Conservation (phyloP, 1,284 basidiomycete species). For the Ceratorhiza oryzae-sativae region DNA sequence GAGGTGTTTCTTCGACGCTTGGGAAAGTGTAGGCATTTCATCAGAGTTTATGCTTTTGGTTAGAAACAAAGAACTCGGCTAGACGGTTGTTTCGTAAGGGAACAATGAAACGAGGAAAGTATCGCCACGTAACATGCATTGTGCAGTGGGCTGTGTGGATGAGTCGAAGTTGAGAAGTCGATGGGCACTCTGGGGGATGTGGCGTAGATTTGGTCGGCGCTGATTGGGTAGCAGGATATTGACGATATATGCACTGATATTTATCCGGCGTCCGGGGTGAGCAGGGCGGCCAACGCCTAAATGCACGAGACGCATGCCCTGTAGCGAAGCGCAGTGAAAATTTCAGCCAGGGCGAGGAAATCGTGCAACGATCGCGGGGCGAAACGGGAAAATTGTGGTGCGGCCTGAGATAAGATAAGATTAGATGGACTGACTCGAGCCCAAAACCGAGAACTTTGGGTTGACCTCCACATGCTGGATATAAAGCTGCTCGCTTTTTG, state of each 20-base stretch:
- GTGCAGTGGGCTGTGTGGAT: background rate
- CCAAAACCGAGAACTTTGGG: conserved; percentile 1
- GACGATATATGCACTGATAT: too few relatives aligned
- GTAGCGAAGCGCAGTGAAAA: conserved; percentile 1
- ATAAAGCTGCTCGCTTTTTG: conserved; percentile 21
- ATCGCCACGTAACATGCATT: background rate
- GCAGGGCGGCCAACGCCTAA: background rate
- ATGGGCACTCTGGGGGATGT: too few relatives aligned
- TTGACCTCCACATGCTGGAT: conserved; percentile 12
- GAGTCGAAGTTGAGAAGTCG: background rate
- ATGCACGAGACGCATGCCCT: background rate
- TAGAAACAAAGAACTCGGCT: conserved; percentile 8
- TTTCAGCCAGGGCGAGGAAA: background rate
- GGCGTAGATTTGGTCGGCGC: too few relatives aligned
- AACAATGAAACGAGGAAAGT: background rate
- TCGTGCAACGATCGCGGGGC: conserved; percentile 9
- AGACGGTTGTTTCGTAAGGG: background rate
- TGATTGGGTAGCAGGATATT: too few relatives aligned
- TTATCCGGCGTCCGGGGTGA: background rate
- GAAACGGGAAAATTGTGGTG: background rate
- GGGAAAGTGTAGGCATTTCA: background rate
- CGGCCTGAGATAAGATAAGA: conserved; percentile 16
- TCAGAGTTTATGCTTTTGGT: background rate
- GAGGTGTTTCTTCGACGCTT: background rate
- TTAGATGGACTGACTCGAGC: conserved; percentile 31